phyloP scores from a whole-genome alignment of 2,329 filamentous ascomycete species.

The Elsinoe batatas region DNA sequence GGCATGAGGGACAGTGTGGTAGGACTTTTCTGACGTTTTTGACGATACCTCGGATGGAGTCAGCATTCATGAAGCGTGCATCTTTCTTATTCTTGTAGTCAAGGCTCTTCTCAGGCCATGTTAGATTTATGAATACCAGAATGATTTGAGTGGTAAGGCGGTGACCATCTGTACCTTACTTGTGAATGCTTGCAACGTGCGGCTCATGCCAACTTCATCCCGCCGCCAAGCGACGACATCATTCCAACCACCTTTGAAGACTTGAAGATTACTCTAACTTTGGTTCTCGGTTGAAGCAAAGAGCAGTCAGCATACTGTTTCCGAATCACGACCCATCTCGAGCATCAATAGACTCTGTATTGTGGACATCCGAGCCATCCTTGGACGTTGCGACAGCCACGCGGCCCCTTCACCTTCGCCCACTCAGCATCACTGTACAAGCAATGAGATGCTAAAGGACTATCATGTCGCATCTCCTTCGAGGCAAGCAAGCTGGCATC shows the following conservation, averaged over 20 bases:
- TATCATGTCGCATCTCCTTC: conserved; percentile 73
- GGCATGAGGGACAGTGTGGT: background rate
- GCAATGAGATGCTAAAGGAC: background rate
- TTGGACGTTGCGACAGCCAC: background rate
- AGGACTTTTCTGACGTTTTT: conserved; percentile 3
- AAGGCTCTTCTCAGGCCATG: background rate
- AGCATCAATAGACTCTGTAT: too few relatives aligned
- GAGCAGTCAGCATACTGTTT: too few relatives aligned
- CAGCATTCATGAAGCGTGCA: conserved; percentile 11
- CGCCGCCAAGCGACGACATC: conserved; percentile 10
- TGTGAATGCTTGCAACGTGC: background rate
- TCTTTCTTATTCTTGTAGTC: conserved; percentile 7
- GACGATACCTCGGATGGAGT: conserved; percentile 7
- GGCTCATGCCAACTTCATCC: background rate
- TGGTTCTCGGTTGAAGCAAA: too few relatives aligned
- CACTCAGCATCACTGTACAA: background rate
- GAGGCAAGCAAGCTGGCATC: conserved; percentile 88
- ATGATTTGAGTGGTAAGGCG: too few relatives aligned
- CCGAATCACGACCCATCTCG: too few relatives aligned
- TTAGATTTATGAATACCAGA: too few relatives aligned
- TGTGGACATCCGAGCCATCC: background rate
- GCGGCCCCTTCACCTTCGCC: background rate
- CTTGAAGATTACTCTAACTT: background rate
- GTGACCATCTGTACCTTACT: too few relatives aligned
- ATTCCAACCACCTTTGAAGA: background rate